Percentiles rank a stretch among this genome's conserved stretches.
Evolutionary conservation across 176 grass and related monocot species (phyloP).

Genomic region (Paspalum notatum): DNA sequence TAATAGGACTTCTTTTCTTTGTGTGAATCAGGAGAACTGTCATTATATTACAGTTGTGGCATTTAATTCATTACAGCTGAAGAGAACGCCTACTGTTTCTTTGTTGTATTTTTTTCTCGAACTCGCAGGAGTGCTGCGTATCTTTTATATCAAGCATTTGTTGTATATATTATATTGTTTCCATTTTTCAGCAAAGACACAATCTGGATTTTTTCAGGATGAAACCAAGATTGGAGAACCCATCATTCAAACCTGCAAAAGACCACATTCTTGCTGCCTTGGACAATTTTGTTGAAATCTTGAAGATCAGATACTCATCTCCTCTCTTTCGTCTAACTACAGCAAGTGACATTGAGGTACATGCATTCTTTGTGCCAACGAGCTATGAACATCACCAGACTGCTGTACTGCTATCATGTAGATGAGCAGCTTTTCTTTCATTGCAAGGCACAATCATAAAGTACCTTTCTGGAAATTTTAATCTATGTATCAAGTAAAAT

Average conservation of each 20-base stretch:
- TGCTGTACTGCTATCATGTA: not conserved
- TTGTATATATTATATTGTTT: constrained; percentile 7
- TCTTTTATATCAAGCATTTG: not conserved
- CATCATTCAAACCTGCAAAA: constrained; percentile 77
- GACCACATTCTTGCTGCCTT: constrained; percentile 65
- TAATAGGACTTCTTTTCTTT: not conserved
- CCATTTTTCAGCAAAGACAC: not conserved
- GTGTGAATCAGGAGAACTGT: not conserved
- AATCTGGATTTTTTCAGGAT: constrained; percentile 53
- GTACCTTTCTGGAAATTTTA: not conserved
- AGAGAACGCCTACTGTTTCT: not conserved
- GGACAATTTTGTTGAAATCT: constrained; percentile 58
- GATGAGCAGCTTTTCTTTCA: not conserved
- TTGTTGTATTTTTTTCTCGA: not conserved
- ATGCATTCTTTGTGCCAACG: constrained; percentile 23
- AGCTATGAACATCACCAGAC: constrained; percentile 17
- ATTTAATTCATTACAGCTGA: not conserved
- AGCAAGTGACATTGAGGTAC: constrained; percentile 68
- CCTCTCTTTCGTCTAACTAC: constrained; percentile 71
- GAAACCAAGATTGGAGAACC: constrained; percentile 77
- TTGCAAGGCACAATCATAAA: not conserved
- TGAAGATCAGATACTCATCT: constrained; percentile 93
- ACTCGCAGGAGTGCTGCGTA: no score
- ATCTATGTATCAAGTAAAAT: constrained; percentile 16
- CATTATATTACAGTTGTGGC: no score